A percentile compares a stretch with the other conserved stretches of the same genome.
These are phyloP conservation scores for Arthrobotrys sinensis DNA, from an alignment of 2,329 filamentous ascomycete genomes.

Conservation along the genomic window DNA sequence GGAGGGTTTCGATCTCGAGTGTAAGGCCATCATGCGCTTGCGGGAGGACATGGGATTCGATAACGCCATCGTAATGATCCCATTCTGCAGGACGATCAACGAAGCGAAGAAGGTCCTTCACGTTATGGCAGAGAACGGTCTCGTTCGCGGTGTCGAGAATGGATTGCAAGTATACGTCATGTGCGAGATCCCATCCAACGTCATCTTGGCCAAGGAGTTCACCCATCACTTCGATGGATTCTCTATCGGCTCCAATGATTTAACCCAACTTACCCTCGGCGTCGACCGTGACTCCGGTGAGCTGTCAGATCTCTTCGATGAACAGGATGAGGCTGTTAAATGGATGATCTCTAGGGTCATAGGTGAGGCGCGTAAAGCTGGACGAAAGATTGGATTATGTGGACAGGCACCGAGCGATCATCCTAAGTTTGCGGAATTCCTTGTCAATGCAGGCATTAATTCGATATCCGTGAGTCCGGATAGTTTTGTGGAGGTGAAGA, in stretches of 20 bases:
- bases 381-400: constrained; percentile 68
- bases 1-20: constrained; percentile 68
- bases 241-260: constrained; percentile 68
- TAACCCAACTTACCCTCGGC: constrained; percentile 68
- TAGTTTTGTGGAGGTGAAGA: constrained; percentile 67
- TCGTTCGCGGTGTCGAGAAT: constrained; percentile 66
- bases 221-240: constrained; percentile 68
- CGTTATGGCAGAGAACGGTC: constrained; percentile 67
- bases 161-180: constrained; percentile 68
- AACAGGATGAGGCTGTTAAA: constrained; percentile 68
- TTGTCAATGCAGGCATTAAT: constrained; percentile 67
- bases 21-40: constrained; percentile 67
- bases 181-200: constrained; percentile 69
- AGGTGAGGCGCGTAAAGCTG: constrained; percentile 64
- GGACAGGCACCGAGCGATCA: constrained; percentile 68
- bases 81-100: constrained; percentile 67
- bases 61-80: constrained; percentile 68
- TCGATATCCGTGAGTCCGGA: constrained; percentile 68
- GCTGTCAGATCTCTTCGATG: constrained; percentile 67
- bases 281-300: constrained; percentile 68
- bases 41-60: constrained; percentile 67
- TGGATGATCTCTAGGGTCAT: constrained; percentile 68
- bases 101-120: constrained; percentile 67
- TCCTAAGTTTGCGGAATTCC: constrained; percentile 67
- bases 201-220: constrained; percentile 67